Evolutionary conservation across 2,329 filamentous ascomycete genomes (phyloP).

Genomic region (Microthyrium microscopicum): DNA sequence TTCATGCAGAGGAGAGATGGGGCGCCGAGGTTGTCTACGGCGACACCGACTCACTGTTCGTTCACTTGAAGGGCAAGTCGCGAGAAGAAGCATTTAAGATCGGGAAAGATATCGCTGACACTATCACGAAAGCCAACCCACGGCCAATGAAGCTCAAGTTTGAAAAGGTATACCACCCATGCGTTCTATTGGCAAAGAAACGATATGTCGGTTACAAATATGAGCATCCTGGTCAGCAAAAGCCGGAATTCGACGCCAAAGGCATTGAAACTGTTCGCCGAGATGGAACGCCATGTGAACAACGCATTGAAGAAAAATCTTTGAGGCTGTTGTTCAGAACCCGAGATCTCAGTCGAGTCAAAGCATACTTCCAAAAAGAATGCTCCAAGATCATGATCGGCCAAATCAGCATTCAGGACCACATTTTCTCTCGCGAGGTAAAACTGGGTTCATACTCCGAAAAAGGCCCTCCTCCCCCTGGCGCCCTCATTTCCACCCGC

Average conservation of each 20-base stretch:
- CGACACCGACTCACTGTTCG: conserved; percentile 89
- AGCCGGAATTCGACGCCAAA: conserved; percentile 91
- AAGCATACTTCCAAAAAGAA: conserved; percentile 75
- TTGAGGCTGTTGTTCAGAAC: conserved; percentile 82
- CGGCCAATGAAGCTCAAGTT: conserved; percentile 91
- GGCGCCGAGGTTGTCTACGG: conserved; percentile 94
- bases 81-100: conserved; percentile 81
- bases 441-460: conserved; percentile 78
- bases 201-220: conserved; percentile 98
- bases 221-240: conserved; percentile 55
- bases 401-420: conserved; percentile 78
- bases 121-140: conserved; percentile 79
- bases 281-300: conserved; percentile 86
- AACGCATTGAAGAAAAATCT: conserved; percentile 90
- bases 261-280: conserved; percentile 94
- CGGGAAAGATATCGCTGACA: conserved; percentile 77
- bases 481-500: conserved; percentile 72
- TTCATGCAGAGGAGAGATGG: conserved; percentile 78
- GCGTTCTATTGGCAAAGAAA: conserved; percentile 87
- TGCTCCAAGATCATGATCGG: conserved; percentile 87
- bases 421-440: conserved; percentile 89
- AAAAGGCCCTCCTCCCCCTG: conserved; percentile 63
- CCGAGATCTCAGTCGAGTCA: conserved; percentile 74
- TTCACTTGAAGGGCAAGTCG: conserved; percentile 75
- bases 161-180: conserved; percentile 95